phyloP scores from a whole-genome alignment of 306 rosid species.

The Cicer judaicum region DNA sequence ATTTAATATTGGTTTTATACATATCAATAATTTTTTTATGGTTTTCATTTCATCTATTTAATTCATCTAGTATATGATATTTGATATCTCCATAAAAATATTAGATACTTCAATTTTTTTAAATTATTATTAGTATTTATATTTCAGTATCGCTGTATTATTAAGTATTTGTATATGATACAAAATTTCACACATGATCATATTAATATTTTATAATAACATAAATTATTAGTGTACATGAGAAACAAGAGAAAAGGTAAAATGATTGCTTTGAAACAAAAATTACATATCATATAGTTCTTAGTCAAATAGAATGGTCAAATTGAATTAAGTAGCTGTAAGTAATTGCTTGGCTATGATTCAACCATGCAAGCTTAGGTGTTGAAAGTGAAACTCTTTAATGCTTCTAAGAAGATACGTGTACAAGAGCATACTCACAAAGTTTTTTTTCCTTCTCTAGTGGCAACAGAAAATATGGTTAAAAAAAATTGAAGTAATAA shows the following conservation, averaged over 20 bases:
- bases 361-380: conserved; percentile 33
- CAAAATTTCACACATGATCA: neutral
- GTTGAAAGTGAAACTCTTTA: conserved; percentile 29
- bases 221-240: neutral
- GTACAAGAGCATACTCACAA: conserved; percentile 39
- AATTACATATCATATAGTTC: neutral
- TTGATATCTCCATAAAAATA: no score
- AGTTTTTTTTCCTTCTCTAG: neutral
- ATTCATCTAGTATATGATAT: no score
- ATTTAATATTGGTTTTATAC: conserved; percentile 44
- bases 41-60: neutral
- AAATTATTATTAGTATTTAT: no score
- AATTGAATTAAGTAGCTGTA: conserved; percentile 17
- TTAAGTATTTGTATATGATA: no score
- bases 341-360: conserved; percentile 30
- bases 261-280: conserved; percentile 12
- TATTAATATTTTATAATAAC: no score
- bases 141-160: no score
- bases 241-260: neutral
- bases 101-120: no score
- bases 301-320: conserved; percentile 5
- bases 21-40: neutral
- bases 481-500: neutral
- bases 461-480: neutral
- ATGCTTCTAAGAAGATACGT: conserved; percentile 36